These are phyloP conservation scores for Trypanosoma cruzi DNA, from an alignment of 208 protist genomes.

Conservation along the genomic window DNA sequence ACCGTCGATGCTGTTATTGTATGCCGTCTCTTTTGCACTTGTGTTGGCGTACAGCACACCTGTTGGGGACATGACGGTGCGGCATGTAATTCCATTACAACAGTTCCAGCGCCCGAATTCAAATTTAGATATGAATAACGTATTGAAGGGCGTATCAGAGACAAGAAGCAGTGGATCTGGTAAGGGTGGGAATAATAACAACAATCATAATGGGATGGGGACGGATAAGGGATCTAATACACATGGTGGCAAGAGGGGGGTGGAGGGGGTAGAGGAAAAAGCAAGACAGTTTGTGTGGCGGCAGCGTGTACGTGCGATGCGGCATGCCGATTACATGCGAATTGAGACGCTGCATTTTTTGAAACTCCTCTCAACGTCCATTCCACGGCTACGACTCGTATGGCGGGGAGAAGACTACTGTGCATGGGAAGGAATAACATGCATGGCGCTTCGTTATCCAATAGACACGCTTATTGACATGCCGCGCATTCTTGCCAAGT, in stretches of 20 bases:
- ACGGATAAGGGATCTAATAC: neutral
- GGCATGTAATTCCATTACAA: slow-evolving; percentile 9
- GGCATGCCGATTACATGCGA: slow-evolving; percentile 64
- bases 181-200: neutral
- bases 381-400: slow-evolving; percentile 38
- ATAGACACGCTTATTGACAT: slow-evolving; percentile 46
- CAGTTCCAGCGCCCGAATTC: neutral
- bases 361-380: slow-evolving; percentile 31
- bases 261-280: slow-evolving; percentile 20
- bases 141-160: neutral
- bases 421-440: slow-evolving; percentile 47
- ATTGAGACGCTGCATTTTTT: slow-evolving; percentile 65
- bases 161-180: neutral
- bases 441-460: slow-evolving; percentile 34
- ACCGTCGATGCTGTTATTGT: neutral
- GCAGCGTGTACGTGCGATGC: slow-evolving; percentile 46
- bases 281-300: slow-evolving; percentile 35
- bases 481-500: neutral
- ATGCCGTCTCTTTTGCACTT: neutral
- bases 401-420: slow-evolving; percentile 62
- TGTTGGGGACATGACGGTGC: neutral
- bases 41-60: slow-evolving; percentile 10
- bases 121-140: neutral
- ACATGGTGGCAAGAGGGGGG: neutral
- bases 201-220: neutral